Evolutionary conservation across 768 basidiomycete genomes (phyloP).

Genomic region (Lactarius trivialis): DNA sequence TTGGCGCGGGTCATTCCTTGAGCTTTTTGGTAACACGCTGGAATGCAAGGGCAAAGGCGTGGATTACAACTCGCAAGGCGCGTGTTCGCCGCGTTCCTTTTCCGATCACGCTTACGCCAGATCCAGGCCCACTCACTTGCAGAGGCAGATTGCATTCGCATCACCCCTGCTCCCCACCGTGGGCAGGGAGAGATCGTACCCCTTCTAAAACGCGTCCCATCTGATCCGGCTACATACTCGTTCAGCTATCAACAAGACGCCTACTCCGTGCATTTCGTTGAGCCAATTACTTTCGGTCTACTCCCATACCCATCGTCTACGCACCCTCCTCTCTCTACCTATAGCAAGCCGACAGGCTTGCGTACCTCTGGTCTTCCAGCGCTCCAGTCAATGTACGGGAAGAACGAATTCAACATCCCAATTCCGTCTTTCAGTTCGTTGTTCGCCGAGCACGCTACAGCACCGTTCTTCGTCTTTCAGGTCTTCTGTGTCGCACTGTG

Average conservation of each 20-base stretch:
- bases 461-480: conserved; percentile 99
- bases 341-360: conserved; percentile 55
- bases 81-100: conserved; percentile 15
- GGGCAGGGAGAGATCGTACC: conserved; percentile 88
- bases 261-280: conserved; percentile 59
- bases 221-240: conserved; percentile 59
- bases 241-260: conserved; percentile 96
- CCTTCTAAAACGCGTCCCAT: conserved; percentile 53
- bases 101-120: neutral
- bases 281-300: conserved; percentile 60
- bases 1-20: conserved; percentile 84
- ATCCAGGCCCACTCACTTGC: conserved; percentile 53
- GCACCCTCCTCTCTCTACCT: conserved; percentile 60
- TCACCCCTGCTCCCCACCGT: conserved; percentile 73
- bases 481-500: conserved; percentile 96
- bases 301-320: conserved; percentile 84
- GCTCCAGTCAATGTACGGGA: conserved; percentile 68
- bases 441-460: conserved; percentile 93
- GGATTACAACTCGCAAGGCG: conserved; percentile 76
- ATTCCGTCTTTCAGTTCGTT: conserved; percentile 91
- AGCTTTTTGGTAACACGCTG: conserved; percentile 90
- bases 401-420: conserved; percentile 95
- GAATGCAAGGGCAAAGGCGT: conserved; percentile 73
- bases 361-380: conserved; percentile 40
- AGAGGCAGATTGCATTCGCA: conserved; percentile 74